Conservation (phyloP, 345 rosid genomes). For the Mercurialis annua region DNA sequence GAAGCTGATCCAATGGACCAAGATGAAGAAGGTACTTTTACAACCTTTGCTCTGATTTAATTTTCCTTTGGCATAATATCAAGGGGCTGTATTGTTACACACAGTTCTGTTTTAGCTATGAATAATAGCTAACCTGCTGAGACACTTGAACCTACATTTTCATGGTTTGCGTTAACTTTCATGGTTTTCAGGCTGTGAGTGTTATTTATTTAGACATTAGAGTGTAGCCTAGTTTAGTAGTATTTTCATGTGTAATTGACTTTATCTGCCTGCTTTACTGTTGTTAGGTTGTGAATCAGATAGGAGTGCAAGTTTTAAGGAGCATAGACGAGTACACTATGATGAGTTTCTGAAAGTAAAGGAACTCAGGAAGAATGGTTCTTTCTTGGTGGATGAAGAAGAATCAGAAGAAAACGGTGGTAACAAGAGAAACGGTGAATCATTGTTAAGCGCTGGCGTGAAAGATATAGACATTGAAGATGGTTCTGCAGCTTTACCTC, state of each 20-base stretch:
- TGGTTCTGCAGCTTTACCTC: slow-evolving; percentile 23
- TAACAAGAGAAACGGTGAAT: slow-evolving; percentile 22
- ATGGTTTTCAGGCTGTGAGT: neutral
- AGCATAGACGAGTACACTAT: slow-evolving; percentile 81
- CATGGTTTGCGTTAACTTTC: neutral
- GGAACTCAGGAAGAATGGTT: slow-evolving; percentile 66
- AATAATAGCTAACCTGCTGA: no score
- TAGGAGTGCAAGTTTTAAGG: slow-evolving; percentile 53
- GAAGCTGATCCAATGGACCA: slow-evolving; percentile 80
- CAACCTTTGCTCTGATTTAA: slow-evolving; percentile 9
- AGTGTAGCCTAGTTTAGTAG: neutral
- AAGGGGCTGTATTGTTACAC: neutral
- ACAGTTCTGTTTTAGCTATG: no score
- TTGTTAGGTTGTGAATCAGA: slow-evolving; percentile 41
- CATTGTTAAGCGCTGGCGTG: slow-evolving; percentile 40
- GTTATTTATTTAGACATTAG: neutral
- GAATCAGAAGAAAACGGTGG: slow-evolving; percentile 35
- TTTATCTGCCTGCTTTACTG: slow-evolving; percentile 1
- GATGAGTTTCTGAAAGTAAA: slow-evolving; percentile 80
- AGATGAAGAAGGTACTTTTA: slow-evolving; percentile 58
- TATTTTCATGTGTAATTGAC: slow-evolving; percentile 4
- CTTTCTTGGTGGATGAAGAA: slow-evolving; percentile 61
- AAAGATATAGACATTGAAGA: slow-evolving; percentile 45
- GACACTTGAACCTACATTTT: no score
- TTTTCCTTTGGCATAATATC: slow-evolving; percentile 5